Evolutionary conservation across 225 moss, liverwort and hornwort species (phyloP).

Genomic region (Pleurozium schreberi): DNA sequence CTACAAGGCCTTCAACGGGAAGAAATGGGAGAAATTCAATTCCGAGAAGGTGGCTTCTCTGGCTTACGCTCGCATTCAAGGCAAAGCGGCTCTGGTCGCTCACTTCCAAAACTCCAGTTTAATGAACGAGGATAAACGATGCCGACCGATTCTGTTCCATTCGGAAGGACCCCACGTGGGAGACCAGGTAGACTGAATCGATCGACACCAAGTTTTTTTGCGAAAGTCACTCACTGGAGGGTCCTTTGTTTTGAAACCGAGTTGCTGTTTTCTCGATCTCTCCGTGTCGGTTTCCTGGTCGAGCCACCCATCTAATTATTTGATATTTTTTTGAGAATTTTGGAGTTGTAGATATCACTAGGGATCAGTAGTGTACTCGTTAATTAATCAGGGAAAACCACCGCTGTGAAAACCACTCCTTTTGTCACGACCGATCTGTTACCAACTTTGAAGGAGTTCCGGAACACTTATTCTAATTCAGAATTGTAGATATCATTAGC

Average conservation of each 20-base stretch:
- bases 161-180: conserved; percentile 96
- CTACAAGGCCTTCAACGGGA: conserved; percentile 96
- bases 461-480: conserved; percentile 23
- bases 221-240: neutral
- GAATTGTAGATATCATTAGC: conserved; percentile 39
- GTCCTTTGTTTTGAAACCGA: neutral
- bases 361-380: conserved; percentile 23
- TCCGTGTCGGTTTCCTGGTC: conserved; percentile 11
- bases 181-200: conserved; percentile 94
- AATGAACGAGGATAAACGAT: conserved; percentile 98
- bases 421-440: neutral
- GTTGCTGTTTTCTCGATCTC: neutral
- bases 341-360: conserved; percentile 49
- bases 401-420: conserved; percentile 1
- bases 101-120: conserved; percentile 97
- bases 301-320: conserved; percentile 17
- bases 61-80: conserved; percentile 96
- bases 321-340: conserved; percentile 23
- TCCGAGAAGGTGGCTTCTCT: conserved; percentile 97
- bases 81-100: conserved; percentile 94
- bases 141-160: conserved; percentile 97
- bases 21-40: conserved; percentile 99
- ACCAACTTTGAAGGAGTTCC: conserved; percentile 8
- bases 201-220: conserved; percentile 21
- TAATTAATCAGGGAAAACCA: conserved; percentile 13